A percentile compares a stretch with the other conserved stretches of the same genome.
Conservation (phyloP, 768 basidiomycete genomes). For the Epithele typhae region DNA sequence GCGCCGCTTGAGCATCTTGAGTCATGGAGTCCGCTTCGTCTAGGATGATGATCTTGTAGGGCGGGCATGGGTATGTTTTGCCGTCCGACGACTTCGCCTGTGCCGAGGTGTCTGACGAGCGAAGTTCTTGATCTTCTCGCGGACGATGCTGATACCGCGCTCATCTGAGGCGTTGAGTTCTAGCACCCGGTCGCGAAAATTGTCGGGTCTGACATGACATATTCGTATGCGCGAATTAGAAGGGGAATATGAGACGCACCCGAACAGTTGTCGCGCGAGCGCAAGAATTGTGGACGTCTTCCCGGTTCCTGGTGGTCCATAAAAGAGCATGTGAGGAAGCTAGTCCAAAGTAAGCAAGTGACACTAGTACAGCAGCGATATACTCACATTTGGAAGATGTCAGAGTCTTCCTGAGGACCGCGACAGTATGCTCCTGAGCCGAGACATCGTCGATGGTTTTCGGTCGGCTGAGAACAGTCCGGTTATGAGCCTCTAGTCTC, state of each 20-base stretch:
- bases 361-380: neutral
- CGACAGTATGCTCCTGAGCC: slow-evolving; percentile 94
- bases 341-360: slow-evolving; percentile 27
- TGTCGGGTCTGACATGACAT: slow-evolving; percentile 66
- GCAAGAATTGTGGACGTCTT: slow-evolving; percentile 99
- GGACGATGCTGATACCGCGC: slow-evolving; percentile 92
- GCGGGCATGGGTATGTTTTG: slow-evolving; percentile 90
- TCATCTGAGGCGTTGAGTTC: slow-evolving; percentile 99
- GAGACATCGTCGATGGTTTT: slow-evolving; percentile 98
- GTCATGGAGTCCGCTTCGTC: slow-evolving; percentile 99
- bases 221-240: neutral
- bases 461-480: slow-evolving; percentile 61
- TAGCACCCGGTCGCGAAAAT: slow-evolving; percentile 88
- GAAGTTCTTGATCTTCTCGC: slow-evolving; percentile 98
- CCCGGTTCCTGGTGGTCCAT: slow-evolving; percentile 97
- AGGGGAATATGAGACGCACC: slow-evolving; percentile 42
- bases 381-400: slow-evolving; percentile 66
- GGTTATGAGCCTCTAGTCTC: too few species aligned
- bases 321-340: slow-evolving; percentile 99
- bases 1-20: slow-evolving; percentile 95
- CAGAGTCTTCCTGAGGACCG: slow-evolving; percentile 86
- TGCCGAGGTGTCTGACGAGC: slow-evolving; percentile 91
- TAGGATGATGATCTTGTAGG: slow-evolving; percentile 97
- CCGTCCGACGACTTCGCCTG: slow-evolving; percentile 66
- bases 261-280: slow-evolving; percentile 88